Percentiles rank a stretch among this genome's conserved stretches.
Evolutionary conservation across 352 stramenopile species (phyloP).

Genomic region (Pythium monospermum): DNA sequence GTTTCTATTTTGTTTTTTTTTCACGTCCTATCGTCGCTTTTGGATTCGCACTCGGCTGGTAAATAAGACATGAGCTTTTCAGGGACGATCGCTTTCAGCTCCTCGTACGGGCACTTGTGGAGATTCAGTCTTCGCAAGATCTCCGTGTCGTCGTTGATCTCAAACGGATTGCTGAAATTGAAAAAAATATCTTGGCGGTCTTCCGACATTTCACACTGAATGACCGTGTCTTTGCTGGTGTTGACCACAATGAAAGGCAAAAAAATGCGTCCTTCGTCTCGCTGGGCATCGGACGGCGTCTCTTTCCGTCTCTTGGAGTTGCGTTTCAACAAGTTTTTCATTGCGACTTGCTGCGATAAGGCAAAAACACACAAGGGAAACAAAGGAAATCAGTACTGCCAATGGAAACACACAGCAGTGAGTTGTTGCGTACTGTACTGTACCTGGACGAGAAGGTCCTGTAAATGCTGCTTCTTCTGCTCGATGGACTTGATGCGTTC

Average conservation of each 20-base stretch:
- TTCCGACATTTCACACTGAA: slow-evolving; percentile 96
- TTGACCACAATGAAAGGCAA: slow-evolving; percentile 97
- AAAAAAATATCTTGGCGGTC: slow-evolving; percentile 95
- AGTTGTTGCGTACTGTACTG: background rate
- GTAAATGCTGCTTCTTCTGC: slow-evolving; percentile 87
- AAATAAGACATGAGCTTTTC: slow-evolving; percentile 74
- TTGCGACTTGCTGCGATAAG: slow-evolving; percentile 84
- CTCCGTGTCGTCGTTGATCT: slow-evolving; percentile 97
- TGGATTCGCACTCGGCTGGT: slow-evolving; percentile 72
- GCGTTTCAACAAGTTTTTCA: slow-evolving; percentile 91
- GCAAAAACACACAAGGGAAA: background rate
- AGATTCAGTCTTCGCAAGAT: slow-evolving; percentile 93
- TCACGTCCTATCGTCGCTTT: slow-evolving; percentile 44
- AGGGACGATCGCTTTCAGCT: slow-evolving; percentile 68
- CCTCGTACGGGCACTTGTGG: slow-evolving; percentile 65
- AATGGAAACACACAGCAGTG: too few relatives aligned
- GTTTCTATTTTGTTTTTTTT: slow-evolving; percentile 5
- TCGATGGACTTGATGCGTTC: slow-evolving; percentile 77
- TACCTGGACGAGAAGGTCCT: slow-evolving; percentile 90
- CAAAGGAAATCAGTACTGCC: too few relatives aligned
- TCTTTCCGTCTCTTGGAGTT: slow-evolving; percentile 75
- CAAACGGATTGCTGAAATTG: slow-evolving; percentile 95
- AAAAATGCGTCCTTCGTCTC: slow-evolving; percentile 85
- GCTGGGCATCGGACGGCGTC: slow-evolving; percentile 27
- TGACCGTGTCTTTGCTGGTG: slow-evolving; percentile 91